Evolutionary conservation across 1,284 basidiomycete genomes (phyloP).

Genomic region (Pterula multifida): DNA sequence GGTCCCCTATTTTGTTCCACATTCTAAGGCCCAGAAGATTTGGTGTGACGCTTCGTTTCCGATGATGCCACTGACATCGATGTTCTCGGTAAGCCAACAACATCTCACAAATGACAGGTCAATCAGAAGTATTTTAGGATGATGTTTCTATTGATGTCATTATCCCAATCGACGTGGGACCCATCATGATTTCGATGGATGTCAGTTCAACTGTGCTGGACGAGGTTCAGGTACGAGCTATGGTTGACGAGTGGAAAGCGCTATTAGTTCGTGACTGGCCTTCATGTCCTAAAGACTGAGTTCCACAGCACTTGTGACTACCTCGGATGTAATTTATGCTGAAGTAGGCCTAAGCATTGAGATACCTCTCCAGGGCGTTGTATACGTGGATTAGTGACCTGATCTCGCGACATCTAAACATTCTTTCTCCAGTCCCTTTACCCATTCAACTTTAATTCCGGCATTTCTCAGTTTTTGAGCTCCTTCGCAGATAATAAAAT

Average conservation of each 20-base stretch:
- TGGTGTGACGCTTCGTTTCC: slow-evolving; percentile 15
- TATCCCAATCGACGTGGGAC: slow-evolving; percentile 18
- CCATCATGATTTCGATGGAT: slow-evolving; percentile 30
- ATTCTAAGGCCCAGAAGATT: slow-evolving; percentile 10
- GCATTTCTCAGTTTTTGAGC: slow-evolving; percentile 63
- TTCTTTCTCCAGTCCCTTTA: slow-evolving; percentile 59
- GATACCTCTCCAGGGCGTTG: neutral
- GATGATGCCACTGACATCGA: slow-evolving; percentile 9
- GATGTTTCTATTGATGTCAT: slow-evolving; percentile 33
- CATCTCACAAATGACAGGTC: neutral
- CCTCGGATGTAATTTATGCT: neutral
- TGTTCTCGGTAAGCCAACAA: neutral
- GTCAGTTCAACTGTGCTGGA: slow-evolving; percentile 20
- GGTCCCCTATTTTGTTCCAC: slow-evolving; percentile 23
- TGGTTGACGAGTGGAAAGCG: slow-evolving; percentile 19
- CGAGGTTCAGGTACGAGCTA: slow-evolving; percentile 15
- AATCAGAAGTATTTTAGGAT: slow-evolving; percentile 14
- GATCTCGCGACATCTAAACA: slow-evolving; percentile 75
- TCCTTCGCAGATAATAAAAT: slow-evolving; percentile 93
- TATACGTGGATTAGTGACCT: neutral
- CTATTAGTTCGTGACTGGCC: neutral
- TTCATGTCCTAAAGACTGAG: neutral
- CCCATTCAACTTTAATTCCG: slow-evolving; percentile 68
- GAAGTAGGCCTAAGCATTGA: neutral
- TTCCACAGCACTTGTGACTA: neutral